These are phyloP conservation scores for Oryza brachyantha DNA, from an alignment of 176 grass and related monocot species.

Conservation along the genomic window DNA sequence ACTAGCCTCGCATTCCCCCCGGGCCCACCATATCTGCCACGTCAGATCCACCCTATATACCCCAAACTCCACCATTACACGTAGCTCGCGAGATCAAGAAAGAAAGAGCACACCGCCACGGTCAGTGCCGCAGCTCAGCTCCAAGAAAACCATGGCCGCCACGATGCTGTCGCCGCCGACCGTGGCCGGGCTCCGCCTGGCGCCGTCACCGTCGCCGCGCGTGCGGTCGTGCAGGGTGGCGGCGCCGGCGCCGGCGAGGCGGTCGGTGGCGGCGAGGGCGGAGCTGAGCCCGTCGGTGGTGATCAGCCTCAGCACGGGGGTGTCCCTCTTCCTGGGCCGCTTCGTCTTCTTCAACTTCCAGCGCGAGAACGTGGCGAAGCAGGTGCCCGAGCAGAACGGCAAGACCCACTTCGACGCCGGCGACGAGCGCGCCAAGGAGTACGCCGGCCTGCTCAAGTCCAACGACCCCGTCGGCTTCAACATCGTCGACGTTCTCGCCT, in stretches of 20 bases:
- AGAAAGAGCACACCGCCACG: too few relatives aligned
- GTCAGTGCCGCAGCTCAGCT: too few relatives aligned
- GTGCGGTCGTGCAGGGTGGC: not conserved
- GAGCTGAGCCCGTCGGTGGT: conserved; percentile 88
- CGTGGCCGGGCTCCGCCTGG: conserved; percentile 55
- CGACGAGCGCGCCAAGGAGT: conserved; percentile 93
- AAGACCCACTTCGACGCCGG: conserved; percentile 96
- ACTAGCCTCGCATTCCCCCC: conserved; percentile 24
- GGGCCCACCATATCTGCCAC: conserved; percentile 37
- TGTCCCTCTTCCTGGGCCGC: conserved; percentile 92
- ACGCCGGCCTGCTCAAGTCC: conserved; percentile 66
- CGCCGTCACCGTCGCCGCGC: conserved; percentile 38
- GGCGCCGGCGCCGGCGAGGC: conserved; percentile 12
- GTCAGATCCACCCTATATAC: conserved; percentile 39
- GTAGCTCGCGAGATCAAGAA: not conserved
- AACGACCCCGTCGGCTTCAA: conserved; percentile 99
- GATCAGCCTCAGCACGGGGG: conserved; percentile 94
- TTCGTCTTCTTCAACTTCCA: conserved; percentile 99
- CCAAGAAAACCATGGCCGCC: conserved; percentile 38
- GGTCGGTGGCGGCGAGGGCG: conserved; percentile 47
- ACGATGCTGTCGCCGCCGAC: conserved; percentile 41
- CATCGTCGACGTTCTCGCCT: conserved; percentile 86
- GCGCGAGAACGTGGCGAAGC: conserved; percentile 98
- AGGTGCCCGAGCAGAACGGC: conserved; percentile 94
- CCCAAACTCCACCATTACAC: not conserved